Conservation (phyloP, 768 basidiomycete species). For the Psilocybe subaeruginosa region DNA sequence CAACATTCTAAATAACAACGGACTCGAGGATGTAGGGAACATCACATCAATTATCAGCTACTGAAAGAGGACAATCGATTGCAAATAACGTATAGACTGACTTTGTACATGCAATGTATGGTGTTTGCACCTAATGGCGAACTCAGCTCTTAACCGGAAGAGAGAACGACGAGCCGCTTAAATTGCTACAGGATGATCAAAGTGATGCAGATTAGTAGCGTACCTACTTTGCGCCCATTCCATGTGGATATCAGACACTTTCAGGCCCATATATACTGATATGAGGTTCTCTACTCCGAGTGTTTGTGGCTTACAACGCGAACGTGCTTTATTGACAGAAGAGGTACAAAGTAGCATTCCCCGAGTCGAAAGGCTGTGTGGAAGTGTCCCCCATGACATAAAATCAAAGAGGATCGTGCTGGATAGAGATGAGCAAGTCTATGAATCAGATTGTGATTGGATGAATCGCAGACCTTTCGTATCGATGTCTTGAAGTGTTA, state of each 20-base stretch:
- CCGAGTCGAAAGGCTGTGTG: conserved; percentile 12
- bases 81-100: too few species aligned
- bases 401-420: neutral
- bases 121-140: too few species aligned
- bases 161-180: too few species aligned
- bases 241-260: neutral
- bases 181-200: too few species aligned
- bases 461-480: neutral
- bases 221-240: neutral
- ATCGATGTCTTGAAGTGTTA: conserved; percentile 23
- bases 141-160: too few species aligned
- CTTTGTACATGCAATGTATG: too few species aligned
- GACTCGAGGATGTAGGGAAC: too few species aligned
- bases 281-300: neutral
- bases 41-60: too few species aligned
- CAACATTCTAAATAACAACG: too few species aligned
- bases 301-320: neutral
- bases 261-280: neutral
- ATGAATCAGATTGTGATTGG: neutral
- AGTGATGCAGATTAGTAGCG: neutral
- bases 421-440: neutral
- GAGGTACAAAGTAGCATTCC: neutral
- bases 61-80: too few species aligned
- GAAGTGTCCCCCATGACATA: neutral
- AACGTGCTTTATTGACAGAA: neutral